Evolutionary conservation across 176 grass and related monocot genomes (phyloP).

Genomic region (sorghum (Sorghum bicolor)): DNA sequence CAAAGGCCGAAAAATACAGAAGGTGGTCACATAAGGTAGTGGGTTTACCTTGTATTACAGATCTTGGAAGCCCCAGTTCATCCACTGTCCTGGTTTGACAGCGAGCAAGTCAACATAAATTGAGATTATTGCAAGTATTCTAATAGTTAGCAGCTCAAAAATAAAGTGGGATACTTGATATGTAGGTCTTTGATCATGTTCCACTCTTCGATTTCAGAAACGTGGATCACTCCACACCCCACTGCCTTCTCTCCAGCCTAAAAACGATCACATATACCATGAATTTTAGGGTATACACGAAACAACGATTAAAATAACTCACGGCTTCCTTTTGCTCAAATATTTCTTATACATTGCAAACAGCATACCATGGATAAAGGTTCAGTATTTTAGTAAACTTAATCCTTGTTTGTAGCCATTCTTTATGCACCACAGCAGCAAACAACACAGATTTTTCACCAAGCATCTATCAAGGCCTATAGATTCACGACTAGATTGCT

Average conservation of each 20-base stretch:
- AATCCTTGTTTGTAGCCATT: background rate
- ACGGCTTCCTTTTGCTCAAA: background rate
- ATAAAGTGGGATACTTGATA: constrained; percentile 49
- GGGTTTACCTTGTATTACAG: constrained; percentile 52
- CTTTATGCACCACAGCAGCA: background rate
- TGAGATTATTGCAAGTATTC: background rate
- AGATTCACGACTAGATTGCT: background rate
- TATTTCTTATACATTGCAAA: background rate
- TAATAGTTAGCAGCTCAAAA: background rate
- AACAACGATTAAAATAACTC: background rate
- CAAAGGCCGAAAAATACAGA: background rate
- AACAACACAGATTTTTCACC: background rate
- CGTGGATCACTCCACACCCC: constrained; percentile 58
- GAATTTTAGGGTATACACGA: background rate
- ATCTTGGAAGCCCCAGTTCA: constrained; percentile 69
- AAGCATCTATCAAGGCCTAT: background rate
- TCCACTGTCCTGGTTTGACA: constrained; percentile 60
- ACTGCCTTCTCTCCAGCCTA: constrained; percentile 94
- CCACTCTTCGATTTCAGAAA: constrained; percentile 73
- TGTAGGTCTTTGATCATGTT: constrained; percentile 66
- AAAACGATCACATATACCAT: background rate
- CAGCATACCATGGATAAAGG: background rate
- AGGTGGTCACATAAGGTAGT: background rate
- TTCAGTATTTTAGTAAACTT: background rate
- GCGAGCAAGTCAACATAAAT: constrained; percentile 20